phyloP scores from a whole-genome alignment of 106 monocot species.

The Allium fistulosum region DNA sequence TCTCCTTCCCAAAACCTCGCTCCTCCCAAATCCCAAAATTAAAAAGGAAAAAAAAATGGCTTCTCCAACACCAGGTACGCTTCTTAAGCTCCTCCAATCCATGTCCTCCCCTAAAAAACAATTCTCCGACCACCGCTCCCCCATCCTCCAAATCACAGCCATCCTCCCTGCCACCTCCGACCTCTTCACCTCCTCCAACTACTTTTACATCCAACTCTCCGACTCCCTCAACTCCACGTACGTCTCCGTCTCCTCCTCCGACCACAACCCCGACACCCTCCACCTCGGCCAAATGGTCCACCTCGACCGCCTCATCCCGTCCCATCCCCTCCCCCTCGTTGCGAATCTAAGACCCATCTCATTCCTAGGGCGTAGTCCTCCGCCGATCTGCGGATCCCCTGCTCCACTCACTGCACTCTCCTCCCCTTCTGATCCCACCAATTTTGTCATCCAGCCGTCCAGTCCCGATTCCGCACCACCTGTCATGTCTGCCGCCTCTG shows the following conservation, averaged over 20 bases:
- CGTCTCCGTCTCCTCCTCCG: constrained; percentile 56
- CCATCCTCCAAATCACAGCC: constrained; percentile 73
- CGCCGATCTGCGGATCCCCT: constrained; percentile 40
- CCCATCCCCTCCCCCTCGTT: constrained; percentile 61
- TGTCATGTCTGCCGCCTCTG: background rate
- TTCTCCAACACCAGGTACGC: constrained; percentile 63
- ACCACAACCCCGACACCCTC: constrained; percentile 48
- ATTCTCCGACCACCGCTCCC: constrained; percentile 69
- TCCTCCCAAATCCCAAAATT: background rate
- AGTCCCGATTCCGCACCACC: constrained; percentile 22
- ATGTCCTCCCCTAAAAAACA: constrained; percentile 34
- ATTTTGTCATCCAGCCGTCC: constrained; percentile 73
- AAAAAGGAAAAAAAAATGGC: constrained; percentile 38
- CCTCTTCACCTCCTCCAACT: constrained; percentile 40
- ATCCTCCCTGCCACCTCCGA: constrained; percentile 68
- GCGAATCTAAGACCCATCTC: constrained; percentile 49
- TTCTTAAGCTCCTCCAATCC: constrained; percentile 92
- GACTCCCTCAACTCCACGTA: constrained; percentile 90
- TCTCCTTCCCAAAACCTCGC: background rate
- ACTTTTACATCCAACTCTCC: constrained; percentile 91
- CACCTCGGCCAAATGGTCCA: constrained; percentile 68
- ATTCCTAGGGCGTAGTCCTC: constrained; percentile 1
- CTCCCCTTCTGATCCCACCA: constrained; percentile 18
- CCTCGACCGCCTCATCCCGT: constrained; percentile 66
- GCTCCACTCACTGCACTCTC: constrained; percentile 46